Conservation (phyloP, 257 asterid species). For the Cordia subcordata region DNA sequence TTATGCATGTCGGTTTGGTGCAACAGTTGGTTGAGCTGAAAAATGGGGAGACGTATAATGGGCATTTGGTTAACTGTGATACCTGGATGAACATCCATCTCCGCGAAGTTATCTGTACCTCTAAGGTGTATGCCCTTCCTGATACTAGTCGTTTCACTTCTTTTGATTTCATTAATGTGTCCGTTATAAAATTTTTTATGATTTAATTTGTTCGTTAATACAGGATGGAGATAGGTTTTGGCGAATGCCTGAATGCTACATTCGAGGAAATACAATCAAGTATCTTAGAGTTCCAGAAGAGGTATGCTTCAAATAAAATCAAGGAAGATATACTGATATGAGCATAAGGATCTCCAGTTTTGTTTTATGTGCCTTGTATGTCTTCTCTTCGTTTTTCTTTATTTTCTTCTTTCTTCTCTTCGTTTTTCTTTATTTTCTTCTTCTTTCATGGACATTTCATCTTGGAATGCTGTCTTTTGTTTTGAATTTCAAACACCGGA, state of each 20-base stretch:
- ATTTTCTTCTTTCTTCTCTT: too few species aligned
- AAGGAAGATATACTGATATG: too few species aligned
- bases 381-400: too few species aligned
- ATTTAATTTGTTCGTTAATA: conserved; percentile 14
- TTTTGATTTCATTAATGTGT: background rate
- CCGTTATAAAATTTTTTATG: background rate
- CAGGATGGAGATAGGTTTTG: conserved; percentile 98
- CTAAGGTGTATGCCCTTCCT: conserved; percentile 48
- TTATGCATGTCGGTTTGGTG: too few species aligned
- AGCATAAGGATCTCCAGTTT: too few species aligned
- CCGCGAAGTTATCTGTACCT: conserved; percentile 96
- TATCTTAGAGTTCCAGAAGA: conserved; percentile 95
- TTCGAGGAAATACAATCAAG: conserved; percentile 48
- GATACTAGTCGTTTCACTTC: background rate
- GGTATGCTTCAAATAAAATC: conserved; percentile 27
- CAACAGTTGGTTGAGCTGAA: conserved; percentile 87
- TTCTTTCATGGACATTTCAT: too few species aligned
- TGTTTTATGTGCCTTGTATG: too few species aligned
- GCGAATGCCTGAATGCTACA: conserved; percentile 97
- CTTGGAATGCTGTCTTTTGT: too few species aligned
- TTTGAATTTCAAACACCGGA: too few species aligned
- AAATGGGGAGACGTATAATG: conserved; percentile 95
- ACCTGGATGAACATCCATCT: conserved; percentile 99
- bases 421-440: too few species aligned
- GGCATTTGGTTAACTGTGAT: conserved; percentile 92